Conservation (phyloP, 345 rosid species). For the Dimocarpus longan region DNA sequence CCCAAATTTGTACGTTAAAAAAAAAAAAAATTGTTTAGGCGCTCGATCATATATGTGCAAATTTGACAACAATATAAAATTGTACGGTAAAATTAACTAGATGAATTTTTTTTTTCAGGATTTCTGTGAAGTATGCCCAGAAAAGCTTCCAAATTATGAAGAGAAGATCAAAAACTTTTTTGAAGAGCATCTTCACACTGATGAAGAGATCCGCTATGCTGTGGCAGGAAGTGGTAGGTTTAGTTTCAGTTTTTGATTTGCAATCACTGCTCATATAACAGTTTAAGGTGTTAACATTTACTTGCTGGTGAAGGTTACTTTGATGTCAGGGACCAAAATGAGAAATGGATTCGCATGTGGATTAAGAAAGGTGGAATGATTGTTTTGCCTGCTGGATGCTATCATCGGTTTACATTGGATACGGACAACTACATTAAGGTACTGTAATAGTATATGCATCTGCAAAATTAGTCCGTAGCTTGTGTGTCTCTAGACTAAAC, state of each 20-base stretch:
- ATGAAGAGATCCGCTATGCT: conserved; percentile 93
- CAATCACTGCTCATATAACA: background rate
- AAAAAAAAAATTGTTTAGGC: background rate
- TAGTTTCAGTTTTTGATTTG: conserved; percentile 9
- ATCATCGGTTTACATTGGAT: conserved; percentile 85
- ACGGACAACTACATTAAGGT: conserved; percentile 80
- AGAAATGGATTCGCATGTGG: conserved; percentile 79
- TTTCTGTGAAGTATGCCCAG: conserved; percentile 88
- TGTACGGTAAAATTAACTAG: background rate
- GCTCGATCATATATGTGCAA: background rate
- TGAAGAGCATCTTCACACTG: conserved; percentile 95
- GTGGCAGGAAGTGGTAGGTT: conserved; percentile 88
- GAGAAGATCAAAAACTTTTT: conserved; percentile 82
- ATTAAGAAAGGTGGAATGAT: conserved; percentile 92
- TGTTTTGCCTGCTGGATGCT: conserved; percentile 85
- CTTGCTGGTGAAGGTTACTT: conserved; percentile 63
- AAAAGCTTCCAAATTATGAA: conserved; percentile 85
- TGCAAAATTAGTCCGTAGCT: background rate
- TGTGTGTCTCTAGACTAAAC: background rate
- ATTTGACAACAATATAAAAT: background rate
- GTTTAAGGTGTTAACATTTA: background rate
- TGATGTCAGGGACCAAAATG: conserved; percentile 75
- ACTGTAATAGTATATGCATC: background rate
- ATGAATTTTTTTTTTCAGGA: conserved; percentile 44
- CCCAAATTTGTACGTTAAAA: too few relatives aligned